A percentile compares a stretch with the other conserved stretches of the same genome.
These are phyloP conservation scores for Fusarium pilosicola DNA, from an alignment of 2,329 filamentous ascomycete genomes.

Conservation along the genomic window DNA sequence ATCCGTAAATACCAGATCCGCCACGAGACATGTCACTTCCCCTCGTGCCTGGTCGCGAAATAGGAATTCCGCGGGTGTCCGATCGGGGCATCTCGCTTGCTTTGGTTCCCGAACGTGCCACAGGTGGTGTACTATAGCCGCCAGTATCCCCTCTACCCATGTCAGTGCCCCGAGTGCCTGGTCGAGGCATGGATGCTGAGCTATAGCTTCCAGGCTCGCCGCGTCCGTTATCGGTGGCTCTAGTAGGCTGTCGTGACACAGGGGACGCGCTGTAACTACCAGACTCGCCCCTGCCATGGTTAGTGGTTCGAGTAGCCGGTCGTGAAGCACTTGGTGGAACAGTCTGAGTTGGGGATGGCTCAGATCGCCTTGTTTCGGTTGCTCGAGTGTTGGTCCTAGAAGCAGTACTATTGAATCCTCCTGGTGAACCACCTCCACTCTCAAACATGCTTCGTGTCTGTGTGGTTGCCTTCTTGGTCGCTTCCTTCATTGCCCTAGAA, in stretches of 20 bases:
- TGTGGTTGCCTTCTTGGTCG: slow-evolving; percentile 86
- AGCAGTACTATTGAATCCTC: slow-evolving; percentile 44
- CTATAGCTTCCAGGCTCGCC: slow-evolving; percentile 45
- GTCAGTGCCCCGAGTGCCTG: slow-evolving; percentile 38
- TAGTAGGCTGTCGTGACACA: slow-evolving; percentile 52
- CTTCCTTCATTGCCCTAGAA: slow-evolving; percentile 93
- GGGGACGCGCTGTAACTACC: slow-evolving; percentile 45
- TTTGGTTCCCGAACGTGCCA: slow-evolving; percentile 38
- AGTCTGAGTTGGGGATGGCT: slow-evolving; percentile 27
- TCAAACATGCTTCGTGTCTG: slow-evolving; percentile 85
- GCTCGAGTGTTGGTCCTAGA: slow-evolving; percentile 35
- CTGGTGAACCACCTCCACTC: slow-evolving; percentile 48
- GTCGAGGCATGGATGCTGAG: slow-evolving; percentile 38
- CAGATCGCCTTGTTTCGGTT: slow-evolving; percentile 32
- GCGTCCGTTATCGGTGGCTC: slow-evolving; percentile 26
- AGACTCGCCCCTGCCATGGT: slow-evolving; percentile 34
- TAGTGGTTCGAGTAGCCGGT: slow-evolving; percentile 23
- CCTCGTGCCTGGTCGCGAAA: slow-evolving; percentile 53
- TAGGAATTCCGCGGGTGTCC: slow-evolving; percentile 46
- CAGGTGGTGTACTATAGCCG: slow-evolving; percentile 35
- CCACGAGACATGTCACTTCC: slow-evolving; percentile 50
- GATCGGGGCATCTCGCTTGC: slow-evolving; percentile 37
- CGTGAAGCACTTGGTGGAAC: slow-evolving; percentile 27
- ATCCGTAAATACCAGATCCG: slow-evolving; percentile 44
- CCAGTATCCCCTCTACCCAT: slow-evolving; percentile 44